These are phyloP conservation scores for Sporothrix brasiliensis DNA, from an alignment of 2,329 filamentous ascomycete genomes.

Conservation along the genomic window DNA sequence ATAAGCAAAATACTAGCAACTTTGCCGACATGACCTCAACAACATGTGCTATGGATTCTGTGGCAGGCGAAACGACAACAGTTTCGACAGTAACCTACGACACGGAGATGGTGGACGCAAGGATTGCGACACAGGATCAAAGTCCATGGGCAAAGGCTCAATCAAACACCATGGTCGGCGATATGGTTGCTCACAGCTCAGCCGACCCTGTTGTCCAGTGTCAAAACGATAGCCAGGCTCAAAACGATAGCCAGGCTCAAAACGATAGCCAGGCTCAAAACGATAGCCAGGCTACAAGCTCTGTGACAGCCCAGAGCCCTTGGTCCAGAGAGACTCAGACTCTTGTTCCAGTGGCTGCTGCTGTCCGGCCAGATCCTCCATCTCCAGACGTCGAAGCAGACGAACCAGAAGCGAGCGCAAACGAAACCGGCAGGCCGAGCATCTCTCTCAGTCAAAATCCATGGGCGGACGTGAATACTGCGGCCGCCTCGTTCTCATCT, in stretches of 20 bases:
- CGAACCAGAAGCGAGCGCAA: not conserved
- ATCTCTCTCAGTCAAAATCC: conserved; percentile 32
- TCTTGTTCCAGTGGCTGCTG: not conserved
- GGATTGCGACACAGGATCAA: conserved; percentile 36
- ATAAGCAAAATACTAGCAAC: not conserved
- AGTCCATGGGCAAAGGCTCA: conserved; percentile 34
- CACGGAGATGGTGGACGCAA: not conserved
- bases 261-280: no score
- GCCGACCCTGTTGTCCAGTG: not conserved
- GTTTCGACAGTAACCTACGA: not conserved
- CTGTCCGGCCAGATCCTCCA: not conserved
- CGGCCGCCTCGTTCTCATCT: conserved; percentile 1
- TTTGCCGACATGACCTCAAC: not conserved
- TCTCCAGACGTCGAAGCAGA: not conserved
- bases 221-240: not conserved
- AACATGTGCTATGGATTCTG: conserved; percentile 3
- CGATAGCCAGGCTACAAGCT: not conserved
- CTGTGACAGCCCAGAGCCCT: conserved; percentile 20
- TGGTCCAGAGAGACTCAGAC: conserved; percentile 19
- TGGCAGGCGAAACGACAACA: not conserved
- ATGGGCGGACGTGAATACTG: conserved; percentile 21
- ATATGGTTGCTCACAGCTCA: not conserved
- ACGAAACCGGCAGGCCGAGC: not conserved
- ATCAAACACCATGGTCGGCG: not conserved
- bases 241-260: no score